Base-by-base conservation (phyloP, 306 rosid species). In the Trifolium subterraneum region DNA sequence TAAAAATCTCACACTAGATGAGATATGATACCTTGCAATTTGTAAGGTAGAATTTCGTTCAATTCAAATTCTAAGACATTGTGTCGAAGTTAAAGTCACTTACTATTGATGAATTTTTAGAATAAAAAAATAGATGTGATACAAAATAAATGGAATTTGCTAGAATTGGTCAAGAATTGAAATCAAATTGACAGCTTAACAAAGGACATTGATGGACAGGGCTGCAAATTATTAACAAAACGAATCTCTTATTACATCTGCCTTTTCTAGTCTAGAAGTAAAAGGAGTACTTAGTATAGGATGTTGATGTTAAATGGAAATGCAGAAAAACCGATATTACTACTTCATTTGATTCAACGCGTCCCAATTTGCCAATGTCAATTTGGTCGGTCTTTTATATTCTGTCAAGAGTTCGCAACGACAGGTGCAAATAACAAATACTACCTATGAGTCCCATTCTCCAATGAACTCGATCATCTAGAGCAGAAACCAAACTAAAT, bases 241-340 rank as follows among this genome's bases (percentile, higher is more conserved):
- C 7, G 6, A 54, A 19, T 67, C 69, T 23, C 6, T 36, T 35
- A 7, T 41, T 59, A 59, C 19, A 19, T 31, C 64, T 78, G 74
- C 78, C 67, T 35, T 61, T 66, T 52, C 51, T 35, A 20, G 25
- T n/a, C n/a, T n/a, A n/a, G n/a, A 82, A 73, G 82, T 70, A 59
- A 71, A 13, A 70, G 25, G 12, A 27, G 31, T 63, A 45, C 51
- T 44, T 51, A 33, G 75, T 62, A 20, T 20, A 45, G 8, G 47
- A 67, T 22, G 45, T 50, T 47, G 18, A 41, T 50, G 79, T 60
- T 25, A 74, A 60, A 66, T 77, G 44, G 29, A 48, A 71, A 39
- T 45, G 45, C 25, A 27, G 35, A 71, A 64, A 65, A 42, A 27
- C 25, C 14, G 2, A n/a, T n/a, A n/a, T n/a, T n/a, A n/a, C n/a